These are phyloP conservation scores for Arthroderma sp. DNA, from an alignment of 2,329 filamentous ascomycete species.

Conservation along the genomic window DNA sequence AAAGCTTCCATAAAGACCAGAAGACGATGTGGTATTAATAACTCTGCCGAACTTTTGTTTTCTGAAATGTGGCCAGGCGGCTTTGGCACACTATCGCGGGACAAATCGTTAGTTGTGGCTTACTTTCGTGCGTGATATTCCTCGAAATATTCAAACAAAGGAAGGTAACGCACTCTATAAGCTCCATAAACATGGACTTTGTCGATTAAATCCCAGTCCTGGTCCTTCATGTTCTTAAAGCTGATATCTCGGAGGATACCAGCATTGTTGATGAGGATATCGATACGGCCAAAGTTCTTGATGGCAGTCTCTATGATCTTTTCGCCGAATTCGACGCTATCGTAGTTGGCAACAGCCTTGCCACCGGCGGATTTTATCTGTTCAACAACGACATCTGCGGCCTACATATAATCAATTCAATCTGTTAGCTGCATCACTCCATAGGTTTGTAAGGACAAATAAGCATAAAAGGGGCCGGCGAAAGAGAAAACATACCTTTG, in stretches of 20 bases:
- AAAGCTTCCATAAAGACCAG: slow-evolving; percentile 89
- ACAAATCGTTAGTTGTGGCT: background rate
- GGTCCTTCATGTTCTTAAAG: slow-evolving; percentile 98
- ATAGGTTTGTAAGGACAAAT: background rate
- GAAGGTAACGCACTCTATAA: slow-evolving; percentile 51
- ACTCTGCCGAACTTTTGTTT: slow-evolving; percentile 97
- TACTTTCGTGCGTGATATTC: background rate
- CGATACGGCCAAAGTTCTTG: slow-evolving; percentile 52
- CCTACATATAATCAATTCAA: slow-evolving; percentile 44
- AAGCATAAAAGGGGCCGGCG: background rate
- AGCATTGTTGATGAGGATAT: slow-evolving; percentile 95
- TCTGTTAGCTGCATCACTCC: slow-evolving; percentile 55
- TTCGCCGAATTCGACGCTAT: slow-evolving; percentile 70
- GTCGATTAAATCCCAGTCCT: slow-evolving; percentile 93
- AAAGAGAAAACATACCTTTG: slow-evolving; percentile 49
- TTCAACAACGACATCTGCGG: slow-evolving; percentile 36
- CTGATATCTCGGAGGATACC: slow-evolving; percentile 88
- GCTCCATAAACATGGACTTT: slow-evolving; percentile 84
- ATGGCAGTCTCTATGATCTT: slow-evolving; percentile 64
- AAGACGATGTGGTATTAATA: slow-evolving; percentile 94
- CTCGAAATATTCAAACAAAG: background rate
- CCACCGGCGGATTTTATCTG: slow-evolving; percentile 64
- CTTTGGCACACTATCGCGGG: slow-evolving; percentile 54
- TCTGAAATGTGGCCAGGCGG: slow-evolving; percentile 93
- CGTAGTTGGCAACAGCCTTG: slow-evolving; percentile 95